A percentile compares a stretch with the other conserved stretches of the same genome.
These are phyloP conservation scores for Toxoplasma gondii DNA, from an alignment of 169 alveolate genomes.

Conservation along the genomic window DNA sequence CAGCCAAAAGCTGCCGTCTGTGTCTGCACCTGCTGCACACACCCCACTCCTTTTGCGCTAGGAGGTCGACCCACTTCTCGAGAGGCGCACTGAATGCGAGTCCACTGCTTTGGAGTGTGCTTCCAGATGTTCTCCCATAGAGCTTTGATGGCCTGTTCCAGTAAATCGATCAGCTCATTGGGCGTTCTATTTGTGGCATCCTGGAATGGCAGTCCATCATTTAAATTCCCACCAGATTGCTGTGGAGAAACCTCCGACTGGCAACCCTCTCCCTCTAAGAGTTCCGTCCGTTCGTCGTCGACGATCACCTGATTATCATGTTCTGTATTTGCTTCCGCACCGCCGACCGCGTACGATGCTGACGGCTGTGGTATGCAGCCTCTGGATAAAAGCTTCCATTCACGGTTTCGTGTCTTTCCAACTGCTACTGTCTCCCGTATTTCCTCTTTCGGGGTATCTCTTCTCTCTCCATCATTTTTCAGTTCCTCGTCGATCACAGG, in stretches of 20 bases:
- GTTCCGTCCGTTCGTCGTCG: no score
- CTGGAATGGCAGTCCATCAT: not conserved
- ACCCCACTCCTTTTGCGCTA: not conserved
- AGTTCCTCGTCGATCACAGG: not conserved
- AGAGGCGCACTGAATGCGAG: not conserved
- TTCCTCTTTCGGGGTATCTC: not conserved
- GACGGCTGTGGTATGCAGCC: not conserved
- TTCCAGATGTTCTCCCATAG: not conserved
- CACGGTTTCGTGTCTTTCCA: not conserved
- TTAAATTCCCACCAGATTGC: not conserved
- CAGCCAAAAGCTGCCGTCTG: no score
- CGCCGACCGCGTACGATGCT: not conserved
- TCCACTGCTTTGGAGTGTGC: constrained; percentile 15
- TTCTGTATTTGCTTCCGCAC: not conserved
- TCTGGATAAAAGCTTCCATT: not conserved
- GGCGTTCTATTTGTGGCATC: not conserved
- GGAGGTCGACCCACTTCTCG: not conserved
- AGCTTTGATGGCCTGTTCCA: not conserved
- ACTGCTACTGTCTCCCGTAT: not conserved
- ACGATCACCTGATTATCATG: no score
- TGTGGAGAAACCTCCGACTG: no score
- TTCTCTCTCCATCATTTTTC: not conserved
- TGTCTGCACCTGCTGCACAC: no score
- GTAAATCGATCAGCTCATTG: not conserved
- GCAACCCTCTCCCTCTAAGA: no score